Percentiles rank a stretch among this genome's conserved stretches.
phyloP scores from a whole-genome alignment of 2,329 filamentous ascomycete species.

The Colletotrichum truncatum region DNA sequence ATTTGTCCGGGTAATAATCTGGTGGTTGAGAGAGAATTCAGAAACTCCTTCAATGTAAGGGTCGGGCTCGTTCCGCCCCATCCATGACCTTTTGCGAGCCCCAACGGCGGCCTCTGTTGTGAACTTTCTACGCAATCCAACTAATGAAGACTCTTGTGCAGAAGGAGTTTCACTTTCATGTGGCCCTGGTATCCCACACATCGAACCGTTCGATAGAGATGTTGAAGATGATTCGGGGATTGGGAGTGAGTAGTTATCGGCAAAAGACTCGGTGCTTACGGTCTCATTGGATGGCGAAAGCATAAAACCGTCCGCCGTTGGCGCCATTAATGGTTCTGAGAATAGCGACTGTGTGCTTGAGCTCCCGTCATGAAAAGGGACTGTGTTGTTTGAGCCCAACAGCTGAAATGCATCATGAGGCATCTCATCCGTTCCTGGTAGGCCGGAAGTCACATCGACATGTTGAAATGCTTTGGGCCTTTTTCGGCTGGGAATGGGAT shows the following conservation, averaged over 20 bases:
- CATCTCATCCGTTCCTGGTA: not conserved
- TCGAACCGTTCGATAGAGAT: not conserved
- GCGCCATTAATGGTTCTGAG: not conserved
- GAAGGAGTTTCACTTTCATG: not conserved
- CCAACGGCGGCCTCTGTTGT: too few species aligned
- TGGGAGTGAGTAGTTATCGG: not conserved
- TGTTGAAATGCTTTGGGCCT: not conserved
- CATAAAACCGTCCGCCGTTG: not conserved
- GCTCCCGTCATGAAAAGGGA: not conserved
- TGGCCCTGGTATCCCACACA: not conserved
- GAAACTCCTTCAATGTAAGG: not conserved
- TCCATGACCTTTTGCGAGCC: not conserved
- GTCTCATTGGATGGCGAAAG: not conserved
- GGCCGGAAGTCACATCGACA: not conserved
- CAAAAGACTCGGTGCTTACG: not conserved
- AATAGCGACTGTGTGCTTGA: not conserved
- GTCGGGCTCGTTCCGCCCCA: not conserved
- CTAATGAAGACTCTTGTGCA: not conserved
- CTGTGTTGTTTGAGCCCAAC: not conserved
- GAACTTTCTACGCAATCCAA: not conserved
- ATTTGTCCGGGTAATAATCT: conserved; percentile 40
- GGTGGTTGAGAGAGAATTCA: conserved; percentile 27
- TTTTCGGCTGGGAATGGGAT: not conserved
- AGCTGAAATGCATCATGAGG: not conserved
- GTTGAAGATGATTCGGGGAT: not conserved